Percentiles rank a stretch among this genome's conserved stretches.
These are phyloP conservation scores for Wolfiporia cocos DNA, from an alignment of 1,284 basidiomycete species.

Conservation along the genomic window DNA sequence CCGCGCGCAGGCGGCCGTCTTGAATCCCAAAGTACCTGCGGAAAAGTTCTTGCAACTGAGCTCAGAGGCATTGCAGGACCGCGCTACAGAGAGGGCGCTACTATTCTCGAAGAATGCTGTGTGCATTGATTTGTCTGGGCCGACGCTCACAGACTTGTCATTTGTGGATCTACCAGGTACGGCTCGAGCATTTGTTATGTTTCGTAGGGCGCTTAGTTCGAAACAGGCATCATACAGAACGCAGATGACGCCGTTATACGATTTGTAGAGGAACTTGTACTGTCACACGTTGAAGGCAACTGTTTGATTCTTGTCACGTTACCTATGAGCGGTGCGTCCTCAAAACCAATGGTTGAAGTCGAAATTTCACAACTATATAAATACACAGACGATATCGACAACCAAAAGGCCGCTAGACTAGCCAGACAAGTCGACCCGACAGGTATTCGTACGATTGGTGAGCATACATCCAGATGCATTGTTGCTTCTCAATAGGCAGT, in stretches of 20 bases:
- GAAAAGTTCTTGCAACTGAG: conserved; percentile 20
- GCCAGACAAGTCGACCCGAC: conserved; percentile 45
- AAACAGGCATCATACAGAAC: conserved; percentile 52
- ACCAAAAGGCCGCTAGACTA: conserved; percentile 49
- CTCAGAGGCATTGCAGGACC: conserved; percentile 14
- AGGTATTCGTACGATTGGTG: conserved; percentile 57
- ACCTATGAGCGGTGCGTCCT: conserved; percentile 48
- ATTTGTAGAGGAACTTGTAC: conserved; percentile 41
- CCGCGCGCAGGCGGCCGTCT: conserved; percentile 38
- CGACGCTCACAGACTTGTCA: conserved; percentile 36
- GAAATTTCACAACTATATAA: neutral
- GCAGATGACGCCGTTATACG: conserved; percentile 35
- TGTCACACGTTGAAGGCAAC: conserved; percentile 35
- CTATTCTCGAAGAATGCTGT: conserved; percentile 39
- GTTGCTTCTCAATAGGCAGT: neutral
- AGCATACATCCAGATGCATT: neutral
- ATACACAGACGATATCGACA: conserved; percentile 55
- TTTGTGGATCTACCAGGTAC: conserved; percentile 42
- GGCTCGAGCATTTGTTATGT: no score
- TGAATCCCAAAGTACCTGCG: conserved; percentile 28
- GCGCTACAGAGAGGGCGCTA: conserved; percentile 12
- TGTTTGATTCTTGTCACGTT: conserved; percentile 52
- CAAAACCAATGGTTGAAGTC: neutral
- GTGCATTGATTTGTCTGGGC: conserved; percentile 38
- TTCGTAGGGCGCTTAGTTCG: no score